Evolutionary conservation across 768 basidiomycete species (phyloP).

Genomic region (Tricholoma bakamatsutake): DNA sequence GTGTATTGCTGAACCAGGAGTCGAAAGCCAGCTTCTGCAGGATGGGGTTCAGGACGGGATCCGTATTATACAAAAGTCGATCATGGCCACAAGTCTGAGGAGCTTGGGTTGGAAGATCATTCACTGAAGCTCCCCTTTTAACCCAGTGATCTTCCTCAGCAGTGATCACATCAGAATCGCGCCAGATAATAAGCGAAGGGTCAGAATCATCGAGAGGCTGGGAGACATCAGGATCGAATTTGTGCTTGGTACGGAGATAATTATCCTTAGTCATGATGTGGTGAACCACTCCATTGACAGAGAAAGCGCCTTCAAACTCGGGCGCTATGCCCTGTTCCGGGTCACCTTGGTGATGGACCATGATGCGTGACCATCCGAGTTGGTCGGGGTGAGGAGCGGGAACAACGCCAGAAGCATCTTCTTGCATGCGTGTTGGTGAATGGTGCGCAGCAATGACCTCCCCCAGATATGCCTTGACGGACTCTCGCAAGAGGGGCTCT

Average conservation of each 20-base stretch:
- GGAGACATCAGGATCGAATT: constrained; percentile 46
- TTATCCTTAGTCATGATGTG: constrained; percentile 68
- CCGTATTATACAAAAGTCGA: constrained; percentile 56
- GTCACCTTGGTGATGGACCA: constrained; percentile 62
- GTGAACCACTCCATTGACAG: constrained; percentile 57
- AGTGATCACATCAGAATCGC: constrained; percentile 63
- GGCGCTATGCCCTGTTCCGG: constrained; percentile 40
- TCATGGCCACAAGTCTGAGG: constrained; percentile 67
- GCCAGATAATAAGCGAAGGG: constrained; percentile 61
- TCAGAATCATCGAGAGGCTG: constrained; percentile 38
- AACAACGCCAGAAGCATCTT: constrained; percentile 54
- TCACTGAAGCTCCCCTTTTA: constrained; percentile 23
- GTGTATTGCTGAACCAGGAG: constrained; percentile 38
- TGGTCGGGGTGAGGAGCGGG: constrained; percentile 38
- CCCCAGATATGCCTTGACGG: constrained; percentile 66
- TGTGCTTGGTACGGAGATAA: constrained; percentile 57
- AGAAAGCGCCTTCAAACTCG: constrained; percentile 73
- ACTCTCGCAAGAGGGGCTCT: constrained; percentile 56
- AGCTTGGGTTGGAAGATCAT: constrained; percentile 12
- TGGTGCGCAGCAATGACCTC: constrained; percentile 61
- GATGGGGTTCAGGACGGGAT: constrained; percentile 47
- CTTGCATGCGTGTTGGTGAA: constrained; percentile 50
- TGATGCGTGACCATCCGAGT: constrained; percentile 75
- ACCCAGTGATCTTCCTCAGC: constrained; percentile 38
- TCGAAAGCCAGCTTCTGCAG: constrained; percentile 27